Evolutionary conservation across 768 basidiomycete genomes (phyloP).

Genomic region (Russula foetens): DNA sequence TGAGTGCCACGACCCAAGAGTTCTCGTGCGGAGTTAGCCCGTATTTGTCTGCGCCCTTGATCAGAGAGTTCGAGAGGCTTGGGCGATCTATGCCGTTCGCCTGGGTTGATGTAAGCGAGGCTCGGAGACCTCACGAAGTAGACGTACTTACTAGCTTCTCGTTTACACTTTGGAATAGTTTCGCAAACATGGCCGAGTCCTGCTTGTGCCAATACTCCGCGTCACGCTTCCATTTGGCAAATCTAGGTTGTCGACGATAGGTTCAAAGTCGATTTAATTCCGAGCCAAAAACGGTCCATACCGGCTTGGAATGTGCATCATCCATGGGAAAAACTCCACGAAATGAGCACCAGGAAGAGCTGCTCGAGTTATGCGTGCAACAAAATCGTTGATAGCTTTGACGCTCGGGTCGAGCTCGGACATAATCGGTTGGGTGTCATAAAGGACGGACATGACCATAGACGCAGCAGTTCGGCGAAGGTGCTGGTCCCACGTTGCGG

Average conservation of each 20-base stretch:
- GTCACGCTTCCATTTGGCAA: conserved; percentile 21
- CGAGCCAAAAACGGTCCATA: neutral
- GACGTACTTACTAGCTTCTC: conserved; percentile 12
- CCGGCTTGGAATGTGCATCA: conserved; percentile 18
- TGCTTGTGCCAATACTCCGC: conserved; percentile 16
- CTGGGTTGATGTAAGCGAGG: neutral
- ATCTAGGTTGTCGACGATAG: neutral
- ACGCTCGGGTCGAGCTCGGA: conserved; percentile 8
- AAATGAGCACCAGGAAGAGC: conserved; percentile 16
- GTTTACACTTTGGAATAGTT: conserved; percentile 7
- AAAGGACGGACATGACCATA: conserved; percentile 12
- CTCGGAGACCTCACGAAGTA: neutral
- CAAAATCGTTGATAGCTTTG: conserved; percentile 15
- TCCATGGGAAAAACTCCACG: conserved; percentile 19
- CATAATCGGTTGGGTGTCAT: conserved; percentile 10
- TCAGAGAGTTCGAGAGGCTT: conserved; percentile 3
- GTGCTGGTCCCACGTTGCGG: conserved; percentile 10
- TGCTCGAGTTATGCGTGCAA: conserved; percentile 10
- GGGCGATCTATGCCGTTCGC: conserved; percentile 10
- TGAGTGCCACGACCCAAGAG: conserved; percentile 2
- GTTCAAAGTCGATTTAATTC: neutral
- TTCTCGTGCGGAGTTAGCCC: conserved; percentile 7
- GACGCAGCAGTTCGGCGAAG: conserved; percentile 16
- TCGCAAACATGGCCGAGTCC: conserved; percentile 15
- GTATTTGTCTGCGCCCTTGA: conserved; percentile 8